phyloP scores from a whole-genome alignment of 345 rosid species.

The Lepidium sativum region DNA sequence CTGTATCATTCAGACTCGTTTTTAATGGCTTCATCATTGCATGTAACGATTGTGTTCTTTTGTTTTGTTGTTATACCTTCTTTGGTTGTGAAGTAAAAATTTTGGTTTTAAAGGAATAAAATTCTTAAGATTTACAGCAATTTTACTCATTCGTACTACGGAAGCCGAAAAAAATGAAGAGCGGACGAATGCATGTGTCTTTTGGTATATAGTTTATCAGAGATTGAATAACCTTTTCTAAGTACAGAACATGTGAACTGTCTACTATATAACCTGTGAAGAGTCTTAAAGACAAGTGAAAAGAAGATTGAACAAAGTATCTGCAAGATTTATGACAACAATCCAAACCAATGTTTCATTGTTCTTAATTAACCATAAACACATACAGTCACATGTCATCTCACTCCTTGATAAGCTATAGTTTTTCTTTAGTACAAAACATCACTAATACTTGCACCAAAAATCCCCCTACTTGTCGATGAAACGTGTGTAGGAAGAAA shows the following conservation, averaged over 20 bases:
- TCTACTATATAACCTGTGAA: background rate
- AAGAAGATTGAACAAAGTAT: background rate
- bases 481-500: background rate
- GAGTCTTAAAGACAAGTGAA: background rate
- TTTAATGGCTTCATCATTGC: background rate
- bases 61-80: background rate
- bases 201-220: background rate
- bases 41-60: conserved; percentile 3
- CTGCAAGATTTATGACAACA: background rate
- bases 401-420: background rate
- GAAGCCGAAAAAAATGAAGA: background rate
- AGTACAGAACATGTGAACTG: conserved; percentile 15
- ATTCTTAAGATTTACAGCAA: background rate
- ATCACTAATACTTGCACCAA: background rate
- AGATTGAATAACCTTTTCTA: background rate
- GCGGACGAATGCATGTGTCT: background rate
- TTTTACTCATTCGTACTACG: background rate
- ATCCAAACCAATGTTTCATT: background rate
- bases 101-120: background rate
- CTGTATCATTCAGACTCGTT: conserved; percentile 1
- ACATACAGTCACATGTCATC: background rate
- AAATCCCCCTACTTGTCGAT: background rate
- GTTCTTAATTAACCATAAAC: background rate
- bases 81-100: background rate
- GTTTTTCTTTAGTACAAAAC: background rate